A percentile compares a stretch with the other conserved stretches of the same genome.
phyloP scores from a whole-genome alignment of 495 filamentous ascomycete genomes.

The Penicillium macrosclerotiorum region DNA sequence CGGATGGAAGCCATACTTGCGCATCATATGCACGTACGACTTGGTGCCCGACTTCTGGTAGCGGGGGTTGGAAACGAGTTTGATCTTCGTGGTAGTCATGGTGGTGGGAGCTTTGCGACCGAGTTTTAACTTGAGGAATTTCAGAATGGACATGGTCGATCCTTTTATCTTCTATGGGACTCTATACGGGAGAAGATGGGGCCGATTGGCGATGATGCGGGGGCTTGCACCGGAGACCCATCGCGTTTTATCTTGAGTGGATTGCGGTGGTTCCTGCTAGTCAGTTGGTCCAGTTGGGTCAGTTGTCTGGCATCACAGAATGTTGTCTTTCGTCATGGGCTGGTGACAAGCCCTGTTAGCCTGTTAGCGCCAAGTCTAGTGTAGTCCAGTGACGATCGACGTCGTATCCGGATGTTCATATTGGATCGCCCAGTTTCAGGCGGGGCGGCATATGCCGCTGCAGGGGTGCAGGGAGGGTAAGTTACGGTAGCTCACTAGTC shows the following conservation, averaged over 20 bases:
- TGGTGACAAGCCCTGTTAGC: conserved; percentile 10
- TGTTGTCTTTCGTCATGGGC: conserved; percentile 20
- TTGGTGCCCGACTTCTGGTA: conserved; percentile 67
- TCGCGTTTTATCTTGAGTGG: conserved; percentile 5
- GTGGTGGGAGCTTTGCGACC: conserved; percentile 30
- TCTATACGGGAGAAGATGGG: neutral
- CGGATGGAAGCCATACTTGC: conserved; percentile 68
- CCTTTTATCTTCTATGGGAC: neutral
- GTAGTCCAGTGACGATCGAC: conserved; percentile 13
- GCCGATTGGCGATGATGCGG: conserved; percentile 1
- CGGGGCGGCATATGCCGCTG: conserved; percentile 5
- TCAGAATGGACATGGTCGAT: conserved; percentile 13
- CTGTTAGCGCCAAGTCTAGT: conserved; percentile 7
- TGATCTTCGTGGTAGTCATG: conserved; percentile 41
- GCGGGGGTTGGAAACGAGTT: conserved; percentile 56
- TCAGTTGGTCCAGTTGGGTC: too few relatives aligned
- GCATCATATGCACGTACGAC: conserved; percentile 67
- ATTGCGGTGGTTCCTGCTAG: too few relatives aligned
- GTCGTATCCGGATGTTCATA: conserved; percentile 10
- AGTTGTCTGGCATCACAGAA: neutral
- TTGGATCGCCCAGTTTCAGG: conserved; percentile 23
- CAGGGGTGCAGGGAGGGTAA: neutral
- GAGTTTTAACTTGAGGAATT: conserved; percentile 15
- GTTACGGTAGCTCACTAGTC: too few relatives aligned
- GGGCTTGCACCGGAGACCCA: neutral